These are phyloP conservation scores for Ascochyta viciae-villosae DNA, from an alignment of 2,329 filamentous ascomycete genomes.

Conservation along the genomic window DNA sequence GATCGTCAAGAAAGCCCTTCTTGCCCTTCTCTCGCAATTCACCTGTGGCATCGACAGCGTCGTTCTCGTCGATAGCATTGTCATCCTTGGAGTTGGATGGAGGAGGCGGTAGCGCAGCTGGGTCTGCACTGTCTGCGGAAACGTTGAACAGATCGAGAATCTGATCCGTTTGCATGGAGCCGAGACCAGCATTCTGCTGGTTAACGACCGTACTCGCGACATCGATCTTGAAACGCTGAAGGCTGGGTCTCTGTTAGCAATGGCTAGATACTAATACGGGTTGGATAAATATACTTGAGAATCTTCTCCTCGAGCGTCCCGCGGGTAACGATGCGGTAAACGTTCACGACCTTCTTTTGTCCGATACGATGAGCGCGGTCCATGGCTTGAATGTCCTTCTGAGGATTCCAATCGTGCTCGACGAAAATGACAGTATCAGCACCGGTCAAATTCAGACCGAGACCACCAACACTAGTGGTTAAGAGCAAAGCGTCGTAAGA, in stretches of 20 bases:
- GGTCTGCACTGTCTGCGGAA: conserved; percentile 56
- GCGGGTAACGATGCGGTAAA: conserved; percentile 94
- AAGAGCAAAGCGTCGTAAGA: conserved; percentile 93
- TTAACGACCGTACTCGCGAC: conserved; percentile 98
- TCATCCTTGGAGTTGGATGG: conserved; percentile 69
- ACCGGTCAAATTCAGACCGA: conserved; percentile 93
- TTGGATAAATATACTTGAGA: conserved; percentile 65
- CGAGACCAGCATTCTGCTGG: conserved; percentile 94
- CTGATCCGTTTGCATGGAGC: conserved; percentile 97
- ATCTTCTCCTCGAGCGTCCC: conserved; percentile 99
- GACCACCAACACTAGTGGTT: conserved; percentile 92
- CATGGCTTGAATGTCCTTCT: conserved; percentile 99
- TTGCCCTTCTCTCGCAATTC: conserved; percentile 94
- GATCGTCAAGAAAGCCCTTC: conserved; percentile 93
- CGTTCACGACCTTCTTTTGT: conserved; percentile 99
- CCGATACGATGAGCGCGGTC: conserved; percentile 97
- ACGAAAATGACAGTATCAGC: conserved; percentile 99
- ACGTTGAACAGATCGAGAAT: conserved; percentile 96
- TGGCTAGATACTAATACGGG: background rate
- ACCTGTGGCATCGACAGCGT: conserved; percentile 79
- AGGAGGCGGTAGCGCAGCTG: conserved; percentile 61
- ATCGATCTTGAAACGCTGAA: conserved; percentile 99
- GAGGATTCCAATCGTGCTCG: conserved; percentile 99
- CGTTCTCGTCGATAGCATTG: conserved; percentile 82
- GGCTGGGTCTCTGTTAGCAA: conserved; percentile 57